Conservation (phyloP, 2,329 filamentous ascomycete genomes). For the Thermomyces lanuginosus region DNA sequence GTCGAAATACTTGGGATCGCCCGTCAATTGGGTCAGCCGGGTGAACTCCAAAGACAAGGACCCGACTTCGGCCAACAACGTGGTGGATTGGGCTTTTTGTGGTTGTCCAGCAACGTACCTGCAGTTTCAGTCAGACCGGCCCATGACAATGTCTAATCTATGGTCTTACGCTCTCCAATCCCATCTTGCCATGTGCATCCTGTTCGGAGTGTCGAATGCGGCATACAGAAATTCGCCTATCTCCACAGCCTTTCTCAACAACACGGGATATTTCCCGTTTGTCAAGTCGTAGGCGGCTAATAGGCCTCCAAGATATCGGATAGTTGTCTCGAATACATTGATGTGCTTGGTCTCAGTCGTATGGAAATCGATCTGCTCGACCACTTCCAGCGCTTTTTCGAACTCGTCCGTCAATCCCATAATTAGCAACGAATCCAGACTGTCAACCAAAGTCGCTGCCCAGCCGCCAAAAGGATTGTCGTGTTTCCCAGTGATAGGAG, state of each 20-base stretch:
- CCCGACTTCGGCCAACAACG: constrained; percentile 55
- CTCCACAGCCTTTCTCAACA: constrained; percentile 66
- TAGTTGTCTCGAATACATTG: constrained; percentile 81
- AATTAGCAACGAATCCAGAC: constrained; percentile 69
- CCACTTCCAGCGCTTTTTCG: constrained; percentile 54
- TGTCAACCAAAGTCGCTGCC: constrained; percentile 75
- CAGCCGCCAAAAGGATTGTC: constrained; percentile 83
- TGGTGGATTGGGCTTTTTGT: constrained; percentile 26
- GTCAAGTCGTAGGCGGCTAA: constrained; percentile 76
- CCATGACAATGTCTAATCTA: neutral
- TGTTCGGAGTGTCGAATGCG: constrained; percentile 80
- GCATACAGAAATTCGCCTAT: constrained; percentile 67
- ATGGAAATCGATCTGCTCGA: constrained; percentile 68
- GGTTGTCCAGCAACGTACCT: constrained; percentile 2
- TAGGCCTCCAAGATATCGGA: constrained; percentile 78
- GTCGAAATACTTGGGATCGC: constrained; percentile 71
- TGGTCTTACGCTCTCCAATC: constrained; percentile 48
- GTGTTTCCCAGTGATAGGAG: constrained; percentile 49
- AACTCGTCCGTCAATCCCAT: constrained; percentile 67
- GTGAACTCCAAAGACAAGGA: constrained; percentile 85
- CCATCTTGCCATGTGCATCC: constrained; percentile 75
- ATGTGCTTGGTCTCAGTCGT: constrained; percentile 51
- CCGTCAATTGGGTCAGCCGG: constrained; percentile 67
- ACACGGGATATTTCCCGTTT: constrained; percentile 48
- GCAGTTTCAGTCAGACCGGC: neutral